Base-by-base conservation (phyloP, 345 rosid species). In the Luvunga scandens region DNA sequence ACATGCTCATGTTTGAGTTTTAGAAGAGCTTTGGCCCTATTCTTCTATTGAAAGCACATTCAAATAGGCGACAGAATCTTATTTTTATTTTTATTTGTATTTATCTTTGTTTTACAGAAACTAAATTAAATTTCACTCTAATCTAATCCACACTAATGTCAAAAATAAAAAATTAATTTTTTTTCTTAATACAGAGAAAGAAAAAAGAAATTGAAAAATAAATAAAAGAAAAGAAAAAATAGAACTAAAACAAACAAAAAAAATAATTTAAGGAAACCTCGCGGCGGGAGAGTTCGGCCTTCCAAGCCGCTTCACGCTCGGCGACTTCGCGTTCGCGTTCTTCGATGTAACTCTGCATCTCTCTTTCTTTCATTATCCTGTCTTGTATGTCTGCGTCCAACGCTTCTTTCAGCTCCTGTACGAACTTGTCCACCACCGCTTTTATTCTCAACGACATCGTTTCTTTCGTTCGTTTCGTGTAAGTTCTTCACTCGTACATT, bases 301-400 rank as follows among this genome's bases (percentile, higher is more conserved):
- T 95, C 99, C 98, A 95, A 36, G 98, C 99, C 57, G 99, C 96
- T 83, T 95, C 99, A 50, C 97, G 92, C 75, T 95, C 97, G 9
- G 98, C 97, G 71, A 93, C 99, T 87, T 95, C 99, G 21, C 98
- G 98, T 81, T 95, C 98, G 0, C 98, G 95, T 78, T 95, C 98
- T 83, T 95, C 89, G 73, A 93, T 95, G 81, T 92, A 95, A 81
- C 97, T 91, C 82, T 95, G 99, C 99, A 95, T 95, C 93, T 95
- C 99, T 72, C 99, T 87, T 78, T 93, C 99, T 86, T 95, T 95
- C 99, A 95, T 95, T 61, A 92, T 86, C 78, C 99, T 84, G 77
- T 93, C 99, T 69, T 95, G 99, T 71, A 95, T 93, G 79, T 95
- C 99, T 1, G 98, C 98, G 30, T 93, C 99, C 73, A 95, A 80